A percentile compares a stretch with the other conserved stretches of the same genome.
phyloP scores from a whole-genome alignment of 257 asterid genomes.

The Haberlea rhodopensis region DNA sequence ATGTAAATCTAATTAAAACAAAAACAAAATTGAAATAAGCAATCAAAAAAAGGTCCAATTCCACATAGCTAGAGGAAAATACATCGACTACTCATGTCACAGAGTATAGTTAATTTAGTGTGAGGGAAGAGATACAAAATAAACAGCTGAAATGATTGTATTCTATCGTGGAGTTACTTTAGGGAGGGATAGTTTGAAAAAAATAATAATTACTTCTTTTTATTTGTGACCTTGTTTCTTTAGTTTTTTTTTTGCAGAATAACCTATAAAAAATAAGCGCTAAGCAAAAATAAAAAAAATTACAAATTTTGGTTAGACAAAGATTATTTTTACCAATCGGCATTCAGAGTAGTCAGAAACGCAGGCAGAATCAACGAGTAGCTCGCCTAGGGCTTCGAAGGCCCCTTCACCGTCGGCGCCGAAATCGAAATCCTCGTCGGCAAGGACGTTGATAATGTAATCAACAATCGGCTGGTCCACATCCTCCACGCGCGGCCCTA shows the following conservation, averaged over 20 bases:
- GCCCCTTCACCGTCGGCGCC: slow-evolving; percentile 94
- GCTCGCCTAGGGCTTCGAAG: slow-evolving; percentile 84
- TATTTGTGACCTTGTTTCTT: background rate
- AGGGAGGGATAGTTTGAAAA: too few relatives aligned
- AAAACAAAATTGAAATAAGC: background rate
- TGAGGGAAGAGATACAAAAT: too few relatives aligned
- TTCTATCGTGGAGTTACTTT: background rate
- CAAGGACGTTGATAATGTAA: slow-evolving; percentile 84
- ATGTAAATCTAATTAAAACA: too few relatives aligned
- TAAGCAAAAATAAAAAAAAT: too few relatives aligned
- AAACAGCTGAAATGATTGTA: background rate
- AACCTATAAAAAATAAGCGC: too few relatives aligned
- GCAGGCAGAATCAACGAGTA: slow-evolving; percentile 82
- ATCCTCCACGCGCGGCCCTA: slow-evolving; percentile 71
- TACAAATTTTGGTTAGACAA: too few relatives aligned
- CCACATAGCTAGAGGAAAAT: background rate
- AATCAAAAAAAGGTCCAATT: background rate
- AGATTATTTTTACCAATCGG: slow-evolving; percentile 90
- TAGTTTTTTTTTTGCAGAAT: too few relatives aligned
- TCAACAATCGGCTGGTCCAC: slow-evolving; percentile 89
- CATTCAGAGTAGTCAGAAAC: slow-evolving; percentile 70
- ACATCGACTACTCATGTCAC: too few relatives aligned
- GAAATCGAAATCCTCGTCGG: slow-evolving; percentile 97
- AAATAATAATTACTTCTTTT: background rate
- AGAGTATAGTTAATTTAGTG: too few relatives aligned